Base-by-base conservation (phyloP, 352 stramenopile genomes). In the Pythium monospermum region DNA sequence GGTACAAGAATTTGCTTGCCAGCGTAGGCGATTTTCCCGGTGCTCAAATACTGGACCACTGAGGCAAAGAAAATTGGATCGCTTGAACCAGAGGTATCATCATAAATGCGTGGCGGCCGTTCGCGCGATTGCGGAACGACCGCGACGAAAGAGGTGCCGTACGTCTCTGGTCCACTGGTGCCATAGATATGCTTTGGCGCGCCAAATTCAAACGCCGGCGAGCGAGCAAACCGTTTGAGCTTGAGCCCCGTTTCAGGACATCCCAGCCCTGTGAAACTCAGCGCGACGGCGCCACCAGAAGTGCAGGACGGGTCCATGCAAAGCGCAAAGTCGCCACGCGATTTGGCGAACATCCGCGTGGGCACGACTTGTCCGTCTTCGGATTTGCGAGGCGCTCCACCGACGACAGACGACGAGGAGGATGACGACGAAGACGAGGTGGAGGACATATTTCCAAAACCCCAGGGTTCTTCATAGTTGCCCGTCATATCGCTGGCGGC, bases 181-280 rank as follows among this genome's bases (percentile, higher is more conserved):
- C n/a, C 25, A 12, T 43, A 33, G 13, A n/a, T 12, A 16, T 6
- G 3, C 19, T 11, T 18, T 8, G 49, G 30, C 7, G 23, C 2
- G 16, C 15, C 32, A 19, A 56, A 48, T 6, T 32, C 6, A 22
- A 56, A 56, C 28, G 49, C 49, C 1, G 37, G 37, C 8, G 49
- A 26, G 15, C 41, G 16, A 1, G 27, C 27, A 25, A 56, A 56
- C 4, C 27, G 27, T 4, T 30, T 27, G 26, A n/a, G n/a, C n/a
- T n/a, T n/a, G n/a, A n/a, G n/a, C n/a, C n/a, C n/a, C n/a, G n/a
- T n/a, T n/a, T n/a, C n/a, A n/a, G n/a, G n/a, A n/a, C n/a, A n/a
- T 4, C 37, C 49, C 12, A 48, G 8, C 19, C 49, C 49, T 11
- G 18, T 15, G 30, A 56, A 56, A 16, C 49, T 38, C 37, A 56